Conservation (phyloP, 495 filamentous ascomycete genomes). For the Pseudevernia furfuracea region DNA sequence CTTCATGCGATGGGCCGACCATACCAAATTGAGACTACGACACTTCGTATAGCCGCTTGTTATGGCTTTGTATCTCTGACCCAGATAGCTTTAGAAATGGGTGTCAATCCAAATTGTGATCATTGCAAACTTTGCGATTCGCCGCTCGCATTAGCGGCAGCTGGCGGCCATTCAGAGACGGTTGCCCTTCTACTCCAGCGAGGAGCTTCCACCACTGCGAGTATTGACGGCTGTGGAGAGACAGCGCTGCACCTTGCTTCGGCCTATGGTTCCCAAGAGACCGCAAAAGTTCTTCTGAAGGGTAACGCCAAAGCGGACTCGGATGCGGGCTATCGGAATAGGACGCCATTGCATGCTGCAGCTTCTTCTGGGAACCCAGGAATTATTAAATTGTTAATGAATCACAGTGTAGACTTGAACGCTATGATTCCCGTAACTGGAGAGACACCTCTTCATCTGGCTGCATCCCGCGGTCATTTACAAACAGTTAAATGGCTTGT, state of each 20-base stretch:
- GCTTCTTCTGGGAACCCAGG: background rate
- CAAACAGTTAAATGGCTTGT: constrained; percentile 1
- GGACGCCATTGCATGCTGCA: background rate
- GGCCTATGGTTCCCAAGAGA: background rate
- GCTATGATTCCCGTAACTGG: background rate
- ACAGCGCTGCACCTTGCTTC: constrained; percentile 1
- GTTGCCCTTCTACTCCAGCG: background rate
- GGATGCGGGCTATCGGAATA: background rate
- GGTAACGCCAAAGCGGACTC: background rate
- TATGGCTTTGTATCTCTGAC: background rate
- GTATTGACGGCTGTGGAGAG: background rate
- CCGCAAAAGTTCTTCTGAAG: background rate
- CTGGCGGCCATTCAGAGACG: background rate
- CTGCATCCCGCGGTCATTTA: constrained; percentile 1
- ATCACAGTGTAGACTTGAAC: background rate
- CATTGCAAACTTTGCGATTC: background rate
- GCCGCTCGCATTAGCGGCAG: constrained; percentile 3
- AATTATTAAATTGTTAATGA: background rate
- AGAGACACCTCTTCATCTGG: constrained; percentile 7
- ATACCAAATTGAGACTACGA: background rate
- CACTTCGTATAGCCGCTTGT: background rate
- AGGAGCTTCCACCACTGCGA: background rate
- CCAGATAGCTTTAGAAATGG: background rate
- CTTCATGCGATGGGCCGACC: background rate
- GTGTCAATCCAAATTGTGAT: background rate